A percentile compares a stretch with the other conserved stretches of the same genome.
Conservation (phyloP, 192 early-diverging fungal species). For the Backusella luteola region DNA sequence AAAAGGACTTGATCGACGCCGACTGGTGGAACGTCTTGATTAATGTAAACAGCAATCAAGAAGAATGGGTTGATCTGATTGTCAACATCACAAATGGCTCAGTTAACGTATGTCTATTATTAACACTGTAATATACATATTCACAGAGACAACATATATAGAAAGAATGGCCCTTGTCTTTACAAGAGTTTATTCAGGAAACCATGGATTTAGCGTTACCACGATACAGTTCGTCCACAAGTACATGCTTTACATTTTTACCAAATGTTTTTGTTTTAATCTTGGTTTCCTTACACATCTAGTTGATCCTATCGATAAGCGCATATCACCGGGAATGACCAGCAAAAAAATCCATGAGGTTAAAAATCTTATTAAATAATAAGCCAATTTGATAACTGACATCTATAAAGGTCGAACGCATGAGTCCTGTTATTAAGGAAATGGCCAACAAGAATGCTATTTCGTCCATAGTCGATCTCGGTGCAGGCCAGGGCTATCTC, state of each 20-base stretch:
- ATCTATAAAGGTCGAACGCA: conserved; percentile 40
- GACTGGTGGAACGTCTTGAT: conserved; percentile 46
- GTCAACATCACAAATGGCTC: conserved; percentile 13
- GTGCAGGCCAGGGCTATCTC: conserved; percentile 79
- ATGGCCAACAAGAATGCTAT: conserved; percentile 46
- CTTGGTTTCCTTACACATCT: not conserved
- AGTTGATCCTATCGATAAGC: conserved; percentile 42
- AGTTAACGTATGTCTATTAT: conserved; percentile 28
- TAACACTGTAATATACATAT: conserved; percentile 9
- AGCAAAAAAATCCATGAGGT: conserved; percentile 74
- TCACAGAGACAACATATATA: not conserved
- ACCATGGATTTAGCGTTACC: conserved; percentile 26
- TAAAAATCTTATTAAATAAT: not conserved
- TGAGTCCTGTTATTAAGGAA: conserved; percentile 57
- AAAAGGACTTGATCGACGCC: conserved; percentile 43
- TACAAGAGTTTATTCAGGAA: conserved; percentile 9
- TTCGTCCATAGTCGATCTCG: conserved; percentile 64
- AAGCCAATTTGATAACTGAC: not conserved
- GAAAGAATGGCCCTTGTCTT: conserved; percentile 7
- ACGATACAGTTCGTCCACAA: conserved; percentile 25
- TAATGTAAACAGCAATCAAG: not conserved
- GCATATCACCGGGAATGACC: conserved; percentile 67
- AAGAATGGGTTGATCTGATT: conserved; percentile 13
- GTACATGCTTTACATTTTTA: conserved; percentile 15
- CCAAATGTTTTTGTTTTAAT: not conserved